phyloP scores from a whole-genome alignment of 1,284 basidiomycete genomes.

The Peniophora sp. region DNA sequence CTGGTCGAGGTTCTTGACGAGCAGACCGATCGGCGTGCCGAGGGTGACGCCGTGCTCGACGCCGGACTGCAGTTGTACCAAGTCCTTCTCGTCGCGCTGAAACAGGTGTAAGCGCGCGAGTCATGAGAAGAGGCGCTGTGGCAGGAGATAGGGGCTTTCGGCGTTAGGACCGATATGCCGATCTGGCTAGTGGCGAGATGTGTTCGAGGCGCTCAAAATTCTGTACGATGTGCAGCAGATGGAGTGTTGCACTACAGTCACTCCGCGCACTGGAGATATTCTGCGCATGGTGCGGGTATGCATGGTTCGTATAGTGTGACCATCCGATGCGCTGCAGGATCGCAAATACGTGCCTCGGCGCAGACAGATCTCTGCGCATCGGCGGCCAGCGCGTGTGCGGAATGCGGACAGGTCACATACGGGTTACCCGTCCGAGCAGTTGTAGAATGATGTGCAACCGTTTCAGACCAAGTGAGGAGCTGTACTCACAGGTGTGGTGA shows the following conservation, averaged over 20 bases:
- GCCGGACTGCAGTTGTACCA: constrained; percentile 91
- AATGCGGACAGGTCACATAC: too few species aligned
- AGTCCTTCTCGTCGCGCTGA: constrained; percentile 94
- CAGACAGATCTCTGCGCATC: too few species aligned
- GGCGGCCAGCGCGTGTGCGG: too few species aligned
- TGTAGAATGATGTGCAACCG: too few species aligned
- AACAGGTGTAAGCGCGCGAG: too few species aligned
- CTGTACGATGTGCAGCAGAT: not conserved
- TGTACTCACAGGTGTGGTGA: constrained; percentile 86
- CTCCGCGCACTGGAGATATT: not conserved
- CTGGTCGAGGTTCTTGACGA: constrained; percentile 98
- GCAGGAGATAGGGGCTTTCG: not conserved
- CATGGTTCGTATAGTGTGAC: not conserved
- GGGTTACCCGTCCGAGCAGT: too few species aligned
- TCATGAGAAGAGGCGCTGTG: not conserved
- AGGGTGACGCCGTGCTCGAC: constrained; percentile 92
- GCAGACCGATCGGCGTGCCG: constrained; percentile 92
- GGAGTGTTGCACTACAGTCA: not conserved
- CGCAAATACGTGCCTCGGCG: too few species aligned
- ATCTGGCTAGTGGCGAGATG: not conserved
- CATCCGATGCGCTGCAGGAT: too few species aligned
- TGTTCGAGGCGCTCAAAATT: not conserved
- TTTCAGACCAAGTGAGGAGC: not conserved
- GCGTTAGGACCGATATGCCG: too few species aligned
- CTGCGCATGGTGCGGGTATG: too few species aligned